Evolutionary conservation across 2,329 filamentous ascomycete genomes (phyloP).

Genomic region (Leptographium wingfieldii): DNA sequence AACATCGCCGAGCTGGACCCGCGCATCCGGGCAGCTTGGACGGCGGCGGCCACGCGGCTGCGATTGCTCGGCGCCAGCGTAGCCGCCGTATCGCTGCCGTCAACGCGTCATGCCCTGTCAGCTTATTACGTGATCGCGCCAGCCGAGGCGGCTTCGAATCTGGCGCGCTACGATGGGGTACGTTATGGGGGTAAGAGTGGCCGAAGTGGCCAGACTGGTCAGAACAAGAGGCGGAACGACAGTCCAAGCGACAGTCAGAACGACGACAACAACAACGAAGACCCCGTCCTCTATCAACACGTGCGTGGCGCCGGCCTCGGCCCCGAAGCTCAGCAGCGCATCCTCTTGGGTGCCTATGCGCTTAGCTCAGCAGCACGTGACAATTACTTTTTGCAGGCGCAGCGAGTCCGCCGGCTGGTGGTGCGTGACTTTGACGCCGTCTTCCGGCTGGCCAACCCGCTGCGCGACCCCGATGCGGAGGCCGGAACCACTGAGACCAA

Average conservation of each 20-base stretch:
- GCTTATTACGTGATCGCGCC: constrained; percentile 94
- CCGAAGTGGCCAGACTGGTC: not conserved
- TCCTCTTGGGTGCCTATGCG: constrained; percentile 80
- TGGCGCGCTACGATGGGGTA: constrained; percentile 95
- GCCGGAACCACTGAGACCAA: not conserved
- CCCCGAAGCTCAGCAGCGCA: constrained; percentile 71
- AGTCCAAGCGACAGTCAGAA: not conserved
- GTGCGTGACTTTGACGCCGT: constrained; percentile 75
- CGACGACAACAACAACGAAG: constrained; percentile 10
- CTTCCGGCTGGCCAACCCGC: constrained; percentile 57
- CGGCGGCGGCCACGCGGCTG: constrained; percentile 44
- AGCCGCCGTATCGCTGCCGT: constrained; percentile 66
- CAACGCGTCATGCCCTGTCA: constrained; percentile 73
- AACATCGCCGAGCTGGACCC: constrained; percentile 72
- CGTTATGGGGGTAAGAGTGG: constrained; percentile 53
- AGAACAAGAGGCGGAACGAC: not conserved
- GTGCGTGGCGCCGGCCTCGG: constrained; percentile 69
- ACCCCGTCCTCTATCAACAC: constrained; percentile 54
- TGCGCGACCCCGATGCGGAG: constrained; percentile 42
- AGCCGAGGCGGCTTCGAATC: constrained; percentile 88
- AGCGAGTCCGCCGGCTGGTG: constrained; percentile 73
- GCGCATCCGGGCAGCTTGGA: constrained; percentile 58
- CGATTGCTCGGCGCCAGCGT: constrained; percentile 55
- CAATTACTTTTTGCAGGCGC: constrained; percentile 94
- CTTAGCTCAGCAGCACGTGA: constrained; percentile 83